phyloP scores from a whole-genome alignment of 176 grass and related monocot genomes.

The Hordeum marinum region DNA sequence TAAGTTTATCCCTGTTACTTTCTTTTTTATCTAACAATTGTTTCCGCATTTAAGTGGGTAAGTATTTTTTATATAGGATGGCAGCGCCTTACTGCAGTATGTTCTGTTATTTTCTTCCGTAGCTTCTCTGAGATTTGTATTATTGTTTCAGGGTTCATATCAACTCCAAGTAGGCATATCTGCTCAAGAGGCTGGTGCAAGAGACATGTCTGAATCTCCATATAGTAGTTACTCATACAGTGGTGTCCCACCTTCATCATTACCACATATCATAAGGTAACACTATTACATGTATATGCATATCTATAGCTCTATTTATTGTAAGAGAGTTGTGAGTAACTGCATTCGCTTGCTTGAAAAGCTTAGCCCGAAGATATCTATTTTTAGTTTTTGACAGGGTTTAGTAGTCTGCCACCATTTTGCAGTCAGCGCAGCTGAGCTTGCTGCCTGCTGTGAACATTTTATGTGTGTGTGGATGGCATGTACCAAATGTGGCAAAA shows the following conservation, averaged over 20 bases:
- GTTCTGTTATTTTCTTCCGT: background rate
- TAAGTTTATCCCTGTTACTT: conserved; percentile 33
- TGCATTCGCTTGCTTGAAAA: conserved; percentile 1
- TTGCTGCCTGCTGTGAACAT: background rate
- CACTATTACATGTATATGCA: background rate
- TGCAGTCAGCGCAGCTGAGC: background rate
- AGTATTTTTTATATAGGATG: background rate
- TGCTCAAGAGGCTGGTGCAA: conserved; percentile 79
- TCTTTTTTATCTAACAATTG: background rate
- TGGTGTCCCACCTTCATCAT: conserved; percentile 75
- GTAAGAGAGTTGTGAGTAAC: background rate
- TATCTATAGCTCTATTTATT: conserved; percentile 2
- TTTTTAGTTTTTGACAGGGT: background rate
- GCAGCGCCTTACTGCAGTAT: background rate
- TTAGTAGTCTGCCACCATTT: background rate
- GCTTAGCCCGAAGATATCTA: conserved; percentile 6
- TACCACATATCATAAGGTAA: conserved; percentile 81
- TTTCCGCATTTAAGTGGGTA: background rate
- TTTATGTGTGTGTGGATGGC: background rate
- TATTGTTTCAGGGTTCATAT: conserved; percentile 65
- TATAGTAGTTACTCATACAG: conserved; percentile 82
- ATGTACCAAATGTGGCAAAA: background rate
- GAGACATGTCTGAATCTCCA: conserved; percentile 54
- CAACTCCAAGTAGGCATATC: conserved; percentile 76
- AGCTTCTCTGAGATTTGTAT: conserved; percentile 27